Base-by-base conservation (phyloP, 208 protist species). In the Wallacemonas rigidus region DNA sequence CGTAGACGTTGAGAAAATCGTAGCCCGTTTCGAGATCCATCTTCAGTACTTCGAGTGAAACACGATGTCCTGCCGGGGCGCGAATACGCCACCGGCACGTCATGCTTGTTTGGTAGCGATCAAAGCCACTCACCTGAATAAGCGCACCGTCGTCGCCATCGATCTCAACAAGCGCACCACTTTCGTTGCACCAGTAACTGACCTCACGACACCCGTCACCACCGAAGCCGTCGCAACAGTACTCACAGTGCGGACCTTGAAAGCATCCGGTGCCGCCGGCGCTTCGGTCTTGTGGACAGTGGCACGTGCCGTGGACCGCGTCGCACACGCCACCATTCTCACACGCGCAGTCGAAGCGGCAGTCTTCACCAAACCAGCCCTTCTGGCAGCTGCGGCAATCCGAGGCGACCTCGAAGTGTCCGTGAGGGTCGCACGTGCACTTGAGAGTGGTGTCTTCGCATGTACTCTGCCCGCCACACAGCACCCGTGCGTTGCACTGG, bases 341-440 rank as follows among this genome's bases (percentile, higher is more conserved):
- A 71, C 91, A 94, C 9, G 39, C 68, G 60, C 91, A 96, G 61
- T 81, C 55, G 4, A 77, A 89, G 40, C 81, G 76, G 71, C 91
- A 96, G n/a, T 72, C 74, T 8, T 82, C 82, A 3, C 91, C 91
- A 68, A 88, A 94, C 89, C 91, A 94, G 1, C 89, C 89, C 2
- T 43, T 35, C 47, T 78, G 72, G 62, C 91, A 96, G 1, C 40
- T 72, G 26, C 56, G 68, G 69, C 87, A 92, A 35, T 62, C 7
- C 0, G 78, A 65, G 6, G 47, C 62, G 58, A 89, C 82, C 5
- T 72, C 54, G 67, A 93, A 96, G 76, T 92, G 82, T 35, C 80
- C 72, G 39, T 62, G 76, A 44, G 77, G 77, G 53, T 83, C 62
- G 64, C 91, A 94, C 44, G 43, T 75, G 71, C 91, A 94, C 36